phyloP scores from a whole-genome alignment of 352 stramenopile species.

The Pythium brassicae region DNA sequence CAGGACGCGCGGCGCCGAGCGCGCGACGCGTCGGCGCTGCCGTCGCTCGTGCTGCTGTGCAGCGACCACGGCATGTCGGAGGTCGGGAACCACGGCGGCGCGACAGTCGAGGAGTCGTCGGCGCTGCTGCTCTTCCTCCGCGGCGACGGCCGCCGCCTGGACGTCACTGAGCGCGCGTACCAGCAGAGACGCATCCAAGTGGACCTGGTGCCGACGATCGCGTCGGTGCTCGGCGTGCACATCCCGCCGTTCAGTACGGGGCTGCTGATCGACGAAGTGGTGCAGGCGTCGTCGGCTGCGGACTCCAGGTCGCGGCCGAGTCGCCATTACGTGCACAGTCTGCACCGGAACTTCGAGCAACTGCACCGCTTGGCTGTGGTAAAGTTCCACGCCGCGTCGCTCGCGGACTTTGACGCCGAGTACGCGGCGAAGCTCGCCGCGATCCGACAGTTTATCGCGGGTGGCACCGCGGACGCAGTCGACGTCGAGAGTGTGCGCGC shows the following conservation, averaged over 20 bases:
- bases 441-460: conserved; percentile 11
- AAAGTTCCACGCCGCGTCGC: conserved; percentile 33
- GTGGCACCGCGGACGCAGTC: neutral
- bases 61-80: conserved; percentile 90
- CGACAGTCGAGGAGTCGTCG: conserved; percentile 80
- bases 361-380: conserved; percentile 40
- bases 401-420: conserved; percentile 25
- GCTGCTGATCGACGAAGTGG: conserved; percentile 53
- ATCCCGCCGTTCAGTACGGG: conserved; percentile 72
- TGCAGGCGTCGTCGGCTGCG: conserved; percentile 21
- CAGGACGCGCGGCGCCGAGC: conserved; percentile 44
- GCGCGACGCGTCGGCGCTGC: conserved; percentile 16
- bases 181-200: conserved; percentile 49
- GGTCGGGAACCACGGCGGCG: conserved; percentile 82
- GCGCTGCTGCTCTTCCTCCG: conserved; percentile 76
- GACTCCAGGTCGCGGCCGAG: too few relatives aligned
- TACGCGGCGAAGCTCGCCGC: conserved; percentile 20
- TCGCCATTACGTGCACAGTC: conserved; percentile 16
- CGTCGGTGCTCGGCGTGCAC: conserved; percentile 57
- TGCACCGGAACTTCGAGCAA: conserved; percentile 64
- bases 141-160: conserved; percentile 26
- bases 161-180: conserved; percentile 1
- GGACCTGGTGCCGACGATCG: conserved; percentile 83
- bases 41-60: conserved; percentile 76
- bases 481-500: conserved; percentile 2